Evolutionary conservation across 768 basidiomycete genomes (phyloP), one percentile per base, ranked within the genome.

Genomic region (Cubamyces lactineus): DNA sequence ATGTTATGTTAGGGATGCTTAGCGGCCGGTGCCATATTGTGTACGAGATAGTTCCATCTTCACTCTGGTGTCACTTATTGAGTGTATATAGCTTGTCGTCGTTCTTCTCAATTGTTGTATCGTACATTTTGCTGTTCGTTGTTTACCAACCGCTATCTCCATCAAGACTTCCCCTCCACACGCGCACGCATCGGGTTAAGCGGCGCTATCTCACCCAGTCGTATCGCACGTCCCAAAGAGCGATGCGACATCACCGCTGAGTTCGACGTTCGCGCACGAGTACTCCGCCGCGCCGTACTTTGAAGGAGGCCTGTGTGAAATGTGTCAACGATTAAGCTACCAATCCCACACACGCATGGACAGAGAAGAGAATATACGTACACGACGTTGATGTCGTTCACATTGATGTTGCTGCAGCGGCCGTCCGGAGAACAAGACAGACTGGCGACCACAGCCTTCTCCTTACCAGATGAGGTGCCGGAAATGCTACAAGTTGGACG

Each of bases 391-490:
- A 84, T 63, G 52, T 80, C 71, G 62, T 80, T 77, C 17, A 84
- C 77, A 50, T 76, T 80, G 66, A 85, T 77, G 57, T 83, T 66
- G 26, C 68, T 76, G 74, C 83, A 85, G 21, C 82, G 78, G 39
- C 75, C 76, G 62, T 78, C 84, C 0, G 82, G 83, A 7, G 85
- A 86, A 70, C 86, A 89, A 30, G 77, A 73, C 45, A 88, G 73
- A 15, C 76, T 75, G 4, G 83, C 86, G 1, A 87, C 86, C 5
- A 79, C 77, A 7, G 80, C 72, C 51, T 79, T 78, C 51, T 75
- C 67, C 19, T 70, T 68, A 13, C 82, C 79, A 0, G 83, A 84
- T 0, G 82, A 81, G 5, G 84, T 84, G 0, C 87, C 87, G 12
- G 81, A 80, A 45, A 87, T 82, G 62, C 84, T 85, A 40, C 9